Evolutionary conservation across 2,329 filamentous ascomycete species (phyloP), one percentile per base, ranked within the genome.

Genomic region (Penicillium sp.): DNA sequence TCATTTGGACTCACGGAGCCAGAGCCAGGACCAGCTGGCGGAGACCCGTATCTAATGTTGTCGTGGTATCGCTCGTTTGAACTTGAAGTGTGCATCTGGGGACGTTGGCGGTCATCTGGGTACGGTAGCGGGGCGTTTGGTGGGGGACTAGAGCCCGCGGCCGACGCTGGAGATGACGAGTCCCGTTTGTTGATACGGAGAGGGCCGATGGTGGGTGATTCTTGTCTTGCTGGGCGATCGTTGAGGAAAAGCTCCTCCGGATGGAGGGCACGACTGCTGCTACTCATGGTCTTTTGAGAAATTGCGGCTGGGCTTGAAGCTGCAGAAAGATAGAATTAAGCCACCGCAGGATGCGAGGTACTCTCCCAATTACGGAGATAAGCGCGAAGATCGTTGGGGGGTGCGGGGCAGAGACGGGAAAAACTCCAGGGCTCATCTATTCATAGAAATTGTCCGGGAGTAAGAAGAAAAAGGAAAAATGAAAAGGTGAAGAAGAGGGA

Each of bases 101-200:
- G 76, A 64, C 68, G 66, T 47, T 70, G 69, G 27, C 71, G 84
- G 70, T 90, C 87, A 66, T 90, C 87, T 40, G 90, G 90, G 67
- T 92, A 94, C 0, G 87, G 87, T 25, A 90, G 78, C 59, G 83
- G 76, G 57, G 81, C 88, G 54, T 81, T 75, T 67, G 70, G 73
- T 68, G 69, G 67, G 57, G 70, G 67, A 55, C 68, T 70, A 48
- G 72, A 71, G 31, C 54, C 54, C 21, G 54, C 29, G 21, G 69
- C 65, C 10, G 71, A 69, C 29, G 72, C 72, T 36, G 85, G 85
- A 51, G 81, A 81, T 33, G 87, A 84, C 57, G 87, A 89, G 66
- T 86, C 84, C 55, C 87, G 86, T 75, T 95, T 95, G 78, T 87
- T 88, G 72, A 96, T 95, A 69, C 91, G 86, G 75, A 96, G 76